phyloP scores from a whole-genome alignment of 2,329 filamentous ascomycete species.

The Microcera coccophila region DNA sequence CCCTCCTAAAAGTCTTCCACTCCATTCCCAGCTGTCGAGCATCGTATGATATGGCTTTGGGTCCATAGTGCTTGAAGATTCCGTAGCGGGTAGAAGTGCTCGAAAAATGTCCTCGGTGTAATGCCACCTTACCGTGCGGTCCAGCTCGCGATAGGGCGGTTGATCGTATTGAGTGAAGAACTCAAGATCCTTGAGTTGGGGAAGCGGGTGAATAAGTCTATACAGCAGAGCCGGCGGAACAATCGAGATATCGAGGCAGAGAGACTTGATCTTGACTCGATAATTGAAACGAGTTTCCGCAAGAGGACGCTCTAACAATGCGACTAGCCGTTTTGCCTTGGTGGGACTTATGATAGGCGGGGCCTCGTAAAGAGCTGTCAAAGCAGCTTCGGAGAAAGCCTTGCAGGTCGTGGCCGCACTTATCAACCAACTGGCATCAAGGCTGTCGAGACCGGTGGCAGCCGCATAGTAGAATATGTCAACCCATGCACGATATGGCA shows the following conservation, averaged over 20 bases:
- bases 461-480: constrained; percentile 68
- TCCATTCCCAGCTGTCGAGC: constrained; percentile 61
- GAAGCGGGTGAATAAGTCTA: constrained; percentile 60
- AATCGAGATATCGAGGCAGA: constrained; percentile 69
- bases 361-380: constrained; percentile 67
- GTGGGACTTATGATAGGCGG: constrained; percentile 56
- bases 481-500: constrained; percentile 66
- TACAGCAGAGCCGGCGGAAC: constrained; percentile 40
- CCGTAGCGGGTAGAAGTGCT: constrained; percentile 54
- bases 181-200: constrained; percentile 65
- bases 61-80: constrained; percentile 27
- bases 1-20: constrained; percentile 48
- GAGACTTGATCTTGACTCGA: constrained; percentile 62
- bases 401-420: constrained; percentile 59
- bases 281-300: constrained; percentile 58
- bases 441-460: constrained; percentile 38
- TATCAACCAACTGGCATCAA: constrained; percentile 60
- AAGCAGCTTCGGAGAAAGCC: constrained; percentile 65
- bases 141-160: constrained; percentile 59
- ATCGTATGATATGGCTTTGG: constrained; percentile 32
- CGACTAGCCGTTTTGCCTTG: constrained; percentile 43
- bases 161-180: constrained; percentile 68
- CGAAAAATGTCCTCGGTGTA: constrained; percentile 65
- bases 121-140: constrained; percentile 60
- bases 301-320: constrained; percentile 53